Conservation (phyloP, 2,329 filamentous ascomycete species). For the Knoxdaviesia proteae region DNA sequence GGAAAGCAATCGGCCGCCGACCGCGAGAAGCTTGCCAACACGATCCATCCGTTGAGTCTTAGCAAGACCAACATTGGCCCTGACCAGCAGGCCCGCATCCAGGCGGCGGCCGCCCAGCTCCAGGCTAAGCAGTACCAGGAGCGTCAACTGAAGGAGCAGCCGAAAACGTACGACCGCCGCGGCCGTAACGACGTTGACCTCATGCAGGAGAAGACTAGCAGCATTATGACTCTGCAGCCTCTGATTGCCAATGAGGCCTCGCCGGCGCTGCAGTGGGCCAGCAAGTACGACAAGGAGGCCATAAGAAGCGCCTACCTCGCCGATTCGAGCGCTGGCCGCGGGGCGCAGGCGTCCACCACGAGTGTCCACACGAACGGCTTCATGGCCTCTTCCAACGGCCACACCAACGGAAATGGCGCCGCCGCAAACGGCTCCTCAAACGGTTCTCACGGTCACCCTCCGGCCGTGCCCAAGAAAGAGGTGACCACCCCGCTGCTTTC, state of each 20-base stretch:
- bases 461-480: slow-evolving; percentile 22
- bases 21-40: slow-evolving; percentile 19
- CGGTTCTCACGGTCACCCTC: slow-evolving; percentile 11
- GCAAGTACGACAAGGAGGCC: slow-evolving; percentile 76
- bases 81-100: slow-evolving; percentile 83
- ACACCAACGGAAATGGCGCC: slow-evolving; percentile 10
- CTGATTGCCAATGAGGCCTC: slow-evolving; percentile 71
- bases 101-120: slow-evolving; percentile 70
- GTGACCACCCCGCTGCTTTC: slow-evolving; percentile 6
- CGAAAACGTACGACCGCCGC: slow-evolving; percentile 19
- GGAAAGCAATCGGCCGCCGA: slow-evolving; percentile 36
- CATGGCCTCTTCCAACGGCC: slow-evolving; percentile 15
- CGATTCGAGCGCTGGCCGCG: slow-evolving; percentile 51
- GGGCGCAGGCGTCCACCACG: slow-evolving; percentile 24
- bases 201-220: slow-evolving; percentile 60
- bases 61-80: slow-evolving; percentile 75
- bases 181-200: slow-evolving; percentile 33
- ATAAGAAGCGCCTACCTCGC: slow-evolving; percentile 73
- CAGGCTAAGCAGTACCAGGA: slow-evolving; percentile 49
- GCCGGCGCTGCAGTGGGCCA: slow-evolving; percentile 92
- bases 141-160: slow-evolving; percentile 18
- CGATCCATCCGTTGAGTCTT: slow-evolving; percentile 18
- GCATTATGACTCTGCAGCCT: slow-evolving; percentile 72
- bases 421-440: slow-evolving; percentile 1
- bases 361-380: slow-evolving; percentile 6